Evolutionary conservation across 2,329 filamentous ascomycete genomes (phyloP).

Genomic region (Diatrype stigma): DNA sequence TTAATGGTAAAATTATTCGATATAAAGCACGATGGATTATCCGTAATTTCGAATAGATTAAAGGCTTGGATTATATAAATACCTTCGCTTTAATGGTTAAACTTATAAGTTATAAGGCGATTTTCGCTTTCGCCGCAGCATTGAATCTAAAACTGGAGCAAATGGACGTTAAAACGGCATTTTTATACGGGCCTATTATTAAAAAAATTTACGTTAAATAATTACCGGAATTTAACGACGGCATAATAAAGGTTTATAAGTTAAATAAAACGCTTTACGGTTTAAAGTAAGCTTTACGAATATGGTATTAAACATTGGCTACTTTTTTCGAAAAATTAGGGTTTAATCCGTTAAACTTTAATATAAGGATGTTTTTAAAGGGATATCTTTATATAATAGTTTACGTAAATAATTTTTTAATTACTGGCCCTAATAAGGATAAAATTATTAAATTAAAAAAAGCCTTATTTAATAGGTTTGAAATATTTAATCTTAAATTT

Average conservation of each 20-base stretch:
- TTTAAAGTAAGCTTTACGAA: no score
- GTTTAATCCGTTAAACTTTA: slow-evolving; percentile 4
- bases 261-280: background rate
- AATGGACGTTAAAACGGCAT: slow-evolving; percentile 3
- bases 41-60: background rate
- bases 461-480: slow-evolving; percentile 4
- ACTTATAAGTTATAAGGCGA: no score
- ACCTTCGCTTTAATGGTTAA: no score
- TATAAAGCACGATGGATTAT: background rate
- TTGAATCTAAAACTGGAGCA: slow-evolving; percentile 8
- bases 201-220: no score
- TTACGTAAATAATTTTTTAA: slow-evolving; percentile 7
- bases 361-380: slow-evolving; percentile 6
- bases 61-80: background rate
- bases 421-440: slow-evolving; percentile 1
- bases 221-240: no score
- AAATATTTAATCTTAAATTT: slow-evolving; percentile 7
- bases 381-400: slow-evolving; percentile 4
- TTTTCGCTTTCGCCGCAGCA: slow-evolving; percentile 1
- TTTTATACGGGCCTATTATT: background rate
- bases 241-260: slow-evolving; percentile 3
- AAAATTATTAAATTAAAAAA: slow-evolving; percentile 7
- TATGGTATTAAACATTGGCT: slow-evolving; percentile 3
- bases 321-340: background rate
- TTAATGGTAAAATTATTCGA: background rate